Percentiles rank a stretch among this genome's conserved stretches.
Evolutionary conservation across 2,329 filamentous ascomycete genomes (phyloP).

Genomic region (Fusarium verrucosum): DNA sequence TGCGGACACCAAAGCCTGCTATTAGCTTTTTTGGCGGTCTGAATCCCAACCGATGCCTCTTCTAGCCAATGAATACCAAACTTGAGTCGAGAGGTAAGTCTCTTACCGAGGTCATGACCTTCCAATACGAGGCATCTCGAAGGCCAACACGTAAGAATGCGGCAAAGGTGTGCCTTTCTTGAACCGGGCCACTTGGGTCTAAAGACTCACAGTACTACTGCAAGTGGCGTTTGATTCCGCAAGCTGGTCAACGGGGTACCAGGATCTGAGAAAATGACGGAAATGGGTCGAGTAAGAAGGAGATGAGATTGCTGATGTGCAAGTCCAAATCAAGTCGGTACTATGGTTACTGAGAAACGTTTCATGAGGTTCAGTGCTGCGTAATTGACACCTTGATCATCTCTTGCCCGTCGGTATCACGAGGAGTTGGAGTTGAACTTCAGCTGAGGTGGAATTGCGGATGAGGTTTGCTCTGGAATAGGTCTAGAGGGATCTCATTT

Average conservation of each 20-base stretch:
- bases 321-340: not conserved
- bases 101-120: not conserved
- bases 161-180: not conserved
- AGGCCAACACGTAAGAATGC: not conserved
- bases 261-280: not conserved
- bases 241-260: not conserved
- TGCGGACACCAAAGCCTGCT: not conserved
- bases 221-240: not conserved
- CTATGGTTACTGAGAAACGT: too few relatives aligned
- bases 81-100: conserved; percentile 1
- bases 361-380: not conserved
- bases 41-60: not conserved
- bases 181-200: too few relatives aligned
- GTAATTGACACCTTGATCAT: not conserved
- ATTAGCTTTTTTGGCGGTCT: not conserved
- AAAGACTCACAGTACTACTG: not conserved
- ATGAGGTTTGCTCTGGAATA: not conserved
- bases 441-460: conserved; percentile 1
- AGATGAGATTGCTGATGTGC: not conserved
- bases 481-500: conserved; percentile 1
- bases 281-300: not conserved
- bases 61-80: not conserved
- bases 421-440: conserved; percentile 3
- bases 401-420: not conserved
- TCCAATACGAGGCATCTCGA: not conserved